Percentiles rank a stretch among this genome's conserved stretches.
Evolutionary conservation across 2,329 filamentous ascomycete genomes (phyloP).

Genomic region (Grosmannia huntii): DNA sequence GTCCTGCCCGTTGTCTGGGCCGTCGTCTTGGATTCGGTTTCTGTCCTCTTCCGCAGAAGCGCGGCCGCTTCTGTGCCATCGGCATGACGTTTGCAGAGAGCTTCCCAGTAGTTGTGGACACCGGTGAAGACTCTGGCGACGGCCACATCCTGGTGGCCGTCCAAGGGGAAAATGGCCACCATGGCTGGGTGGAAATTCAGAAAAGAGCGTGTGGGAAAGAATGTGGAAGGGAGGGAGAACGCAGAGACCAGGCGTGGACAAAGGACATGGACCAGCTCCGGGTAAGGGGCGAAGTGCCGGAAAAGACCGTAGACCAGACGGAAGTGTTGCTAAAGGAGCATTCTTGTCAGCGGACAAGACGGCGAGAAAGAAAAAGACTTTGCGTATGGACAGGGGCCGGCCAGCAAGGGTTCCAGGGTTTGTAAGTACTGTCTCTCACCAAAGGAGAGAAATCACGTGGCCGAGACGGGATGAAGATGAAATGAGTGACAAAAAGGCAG

Average conservation of each 20-base stretch:
- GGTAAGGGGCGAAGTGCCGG: not conserved
- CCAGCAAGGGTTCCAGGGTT: not conserved
- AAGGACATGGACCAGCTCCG: not conserved
- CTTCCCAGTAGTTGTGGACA: constrained; percentile 5
- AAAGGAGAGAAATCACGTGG: not conserved
- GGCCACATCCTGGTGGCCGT: constrained; percentile 1
- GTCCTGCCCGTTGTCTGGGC: not conserved
- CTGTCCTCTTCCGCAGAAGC: not conserved
- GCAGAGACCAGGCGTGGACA: not conserved
- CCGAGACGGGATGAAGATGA: too few species aligned
- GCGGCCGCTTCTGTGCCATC: not conserved
- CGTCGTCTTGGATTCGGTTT: not conserved
- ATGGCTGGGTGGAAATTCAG: not conserved
- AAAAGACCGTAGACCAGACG: not conserved
- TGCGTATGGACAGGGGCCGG: too few species aligned
- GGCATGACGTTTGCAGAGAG: constrained; percentile 5
- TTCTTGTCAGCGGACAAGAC: not conserved
- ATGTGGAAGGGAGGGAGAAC: not conserved
- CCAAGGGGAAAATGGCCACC: constrained; percentile 7
- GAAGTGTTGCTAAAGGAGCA: not conserved
- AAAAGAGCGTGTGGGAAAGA: not conserved
- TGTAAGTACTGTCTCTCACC: not conserved
- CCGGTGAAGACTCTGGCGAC: constrained; percentile 2
- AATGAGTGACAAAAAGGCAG: too few species aligned
- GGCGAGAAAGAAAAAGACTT: not conserved